Conservation (phyloP, 148 eudicot species). For the Rheum nobile region DNA sequence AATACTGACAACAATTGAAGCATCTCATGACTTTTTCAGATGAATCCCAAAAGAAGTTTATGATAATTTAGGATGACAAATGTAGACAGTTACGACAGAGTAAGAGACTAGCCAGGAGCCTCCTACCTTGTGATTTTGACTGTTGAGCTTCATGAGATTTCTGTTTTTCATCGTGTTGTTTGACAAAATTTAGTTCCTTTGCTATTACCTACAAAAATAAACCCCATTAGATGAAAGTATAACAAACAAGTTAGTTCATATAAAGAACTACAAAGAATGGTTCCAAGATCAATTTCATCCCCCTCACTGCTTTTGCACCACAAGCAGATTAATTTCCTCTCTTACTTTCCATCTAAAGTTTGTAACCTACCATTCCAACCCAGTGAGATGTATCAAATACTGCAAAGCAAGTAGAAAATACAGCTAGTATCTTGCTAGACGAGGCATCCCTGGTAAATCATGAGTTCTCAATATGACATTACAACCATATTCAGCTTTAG, state of each 20-base stretch:
- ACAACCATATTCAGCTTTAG: neutral
- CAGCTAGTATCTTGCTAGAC: neutral
- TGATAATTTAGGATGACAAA: neutral
- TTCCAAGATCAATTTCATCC: neutral
- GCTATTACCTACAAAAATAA: constrained; percentile 33
- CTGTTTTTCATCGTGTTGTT: constrained; percentile 18
- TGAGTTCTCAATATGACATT: neutral
- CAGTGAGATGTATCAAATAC: neutral
- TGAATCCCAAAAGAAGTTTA: neutral
- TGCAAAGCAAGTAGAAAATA: neutral
- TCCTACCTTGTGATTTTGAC: constrained; percentile 18
- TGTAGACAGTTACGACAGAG: neutral
- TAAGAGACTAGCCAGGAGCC: neutral
- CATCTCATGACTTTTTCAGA: neutral
- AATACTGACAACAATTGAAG: neutral
- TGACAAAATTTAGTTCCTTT: constrained; percentile 47
- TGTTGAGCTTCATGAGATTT: constrained; percentile 7
- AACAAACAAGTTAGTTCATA: neutral
- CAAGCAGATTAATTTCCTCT: neutral
- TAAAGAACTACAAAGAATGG: neutral
- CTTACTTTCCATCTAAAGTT: neutral
- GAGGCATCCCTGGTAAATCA: neutral
- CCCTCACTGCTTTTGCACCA: neutral
- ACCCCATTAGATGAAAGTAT: neutral
- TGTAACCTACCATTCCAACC: neutral